A percentile compares a stretch with the other conserved stretches of the same genome.
These are phyloP conservation scores for Hevea brasiliensis DNA, from an alignment of 345 rosid genomes.

Conservation along the genomic window DNA sequence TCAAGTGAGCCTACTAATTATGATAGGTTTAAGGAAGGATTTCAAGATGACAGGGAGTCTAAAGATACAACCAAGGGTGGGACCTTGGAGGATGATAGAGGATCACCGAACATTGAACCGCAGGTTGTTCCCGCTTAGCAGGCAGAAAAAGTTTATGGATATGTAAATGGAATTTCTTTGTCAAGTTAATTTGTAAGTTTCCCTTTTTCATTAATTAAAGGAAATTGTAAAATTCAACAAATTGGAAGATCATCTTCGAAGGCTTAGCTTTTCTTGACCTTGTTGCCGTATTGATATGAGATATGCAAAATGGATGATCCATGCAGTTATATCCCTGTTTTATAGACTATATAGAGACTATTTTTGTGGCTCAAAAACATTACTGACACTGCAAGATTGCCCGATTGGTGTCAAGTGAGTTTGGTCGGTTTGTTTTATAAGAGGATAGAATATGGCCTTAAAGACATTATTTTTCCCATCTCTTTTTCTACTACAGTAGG, in stretches of 20 bases:
- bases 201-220: background rate
- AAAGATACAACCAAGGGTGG: constrained; percentile 29
- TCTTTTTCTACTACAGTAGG: background rate
- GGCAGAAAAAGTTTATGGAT: background rate
- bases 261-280: background rate
- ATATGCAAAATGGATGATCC: too few relatives aligned
- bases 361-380: too few relatives aligned
- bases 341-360: too few relatives aligned
- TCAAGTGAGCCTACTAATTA: constrained; percentile 63
- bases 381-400: too few relatives aligned
- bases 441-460: background rate
- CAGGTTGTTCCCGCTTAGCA: constrained; percentile 60
- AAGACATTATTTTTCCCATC: background rate
- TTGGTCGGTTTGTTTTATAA: background rate
- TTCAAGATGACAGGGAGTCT: constrained; percentile 42
- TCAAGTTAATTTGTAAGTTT: background rate
- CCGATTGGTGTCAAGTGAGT: too few relatives aligned
- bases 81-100: constrained; percentile 50
- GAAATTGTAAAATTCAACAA: constrained; percentile 2
- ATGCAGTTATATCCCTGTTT: too few relatives aligned
- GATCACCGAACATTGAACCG: constrained; percentile 54
- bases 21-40: constrained; percentile 75
- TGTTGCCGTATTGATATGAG: background rate
- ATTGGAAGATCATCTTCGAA: background rate
- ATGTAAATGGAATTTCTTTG: background rate